A percentile compares a stretch with the other conserved stretches of the same genome.
phyloP scores from a whole-genome alignment of 768 basidiomycete genomes.

The Brasilioporus rufonigricans region DNA sequence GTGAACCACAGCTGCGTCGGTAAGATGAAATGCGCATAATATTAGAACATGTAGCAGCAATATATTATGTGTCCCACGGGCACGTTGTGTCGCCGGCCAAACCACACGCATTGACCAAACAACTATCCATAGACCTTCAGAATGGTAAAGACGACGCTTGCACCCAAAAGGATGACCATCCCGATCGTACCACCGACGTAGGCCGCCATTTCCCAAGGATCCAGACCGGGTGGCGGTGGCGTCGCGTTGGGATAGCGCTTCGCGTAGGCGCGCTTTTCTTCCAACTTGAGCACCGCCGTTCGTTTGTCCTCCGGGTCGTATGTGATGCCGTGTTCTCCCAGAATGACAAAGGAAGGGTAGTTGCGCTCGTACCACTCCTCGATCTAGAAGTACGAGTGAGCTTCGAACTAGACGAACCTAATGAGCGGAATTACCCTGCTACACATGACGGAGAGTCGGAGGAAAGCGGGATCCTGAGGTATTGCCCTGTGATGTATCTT shows the following conservation, averaged over 20 bases:
- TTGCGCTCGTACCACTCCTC: conserved; percentile 93
- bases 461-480: conserved; percentile 83
- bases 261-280: conserved; percentile 42
- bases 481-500: conserved; percentile 78
- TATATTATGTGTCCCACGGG: neutral
- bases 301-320: conserved; percentile 58
- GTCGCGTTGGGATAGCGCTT: conserved; percentile 15
- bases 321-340: conserved; percentile 23
- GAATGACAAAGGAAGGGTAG: conserved; percentile 84
- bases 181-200: conserved; percentile 29
- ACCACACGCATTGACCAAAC: neutral
- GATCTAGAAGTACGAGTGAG: conserved; percentile 48
- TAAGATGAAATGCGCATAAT: neutral
- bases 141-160: conserved; percentile 22
- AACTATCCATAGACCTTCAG: conserved; percentile 24
- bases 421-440: conserved; percentile 56
- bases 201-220: conserved; percentile 32
- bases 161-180: conserved; percentile 27
- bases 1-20: too few species aligned
- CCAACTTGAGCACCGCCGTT: conserved; percentile 44
- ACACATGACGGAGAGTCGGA: conserved; percentile 79
- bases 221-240: conserved; percentile 1
- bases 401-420: neutral
- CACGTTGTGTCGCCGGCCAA: neutral
- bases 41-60: neutral